Percentiles rank a stretch among this genome's conserved stretches.
phyloP scores from a whole-genome alignment of 768 basidiomycete species.

The Hygrophorus pudorinus region DNA sequence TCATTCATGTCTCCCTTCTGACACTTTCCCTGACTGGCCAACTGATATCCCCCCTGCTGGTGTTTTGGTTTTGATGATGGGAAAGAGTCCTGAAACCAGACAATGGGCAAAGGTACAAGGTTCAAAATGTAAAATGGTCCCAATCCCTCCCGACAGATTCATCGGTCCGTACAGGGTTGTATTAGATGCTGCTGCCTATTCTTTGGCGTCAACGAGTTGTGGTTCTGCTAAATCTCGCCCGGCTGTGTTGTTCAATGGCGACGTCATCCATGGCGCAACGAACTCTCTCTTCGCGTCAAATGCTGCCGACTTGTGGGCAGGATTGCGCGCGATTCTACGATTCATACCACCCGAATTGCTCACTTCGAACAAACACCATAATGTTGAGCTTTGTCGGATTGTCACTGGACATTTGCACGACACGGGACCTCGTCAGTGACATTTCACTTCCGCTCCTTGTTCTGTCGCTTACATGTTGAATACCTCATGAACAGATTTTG shows the following conservation, averaged over 20 bases:
- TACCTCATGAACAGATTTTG: slow-evolving; percentile 40
- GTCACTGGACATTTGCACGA: slow-evolving; percentile 54
- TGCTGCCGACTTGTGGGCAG: slow-evolving; percentile 42
- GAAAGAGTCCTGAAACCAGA: slow-evolving; percentile 38
- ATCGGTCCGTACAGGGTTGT: slow-evolving; percentile 35
- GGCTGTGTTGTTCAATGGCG: not conserved
- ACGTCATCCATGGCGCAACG: not conserved
- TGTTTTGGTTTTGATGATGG: slow-evolving; percentile 47
- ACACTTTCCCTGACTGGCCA: slow-evolving; percentile 40
- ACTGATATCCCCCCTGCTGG: slow-evolving; percentile 48
- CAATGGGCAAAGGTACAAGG: slow-evolving; percentile 49
- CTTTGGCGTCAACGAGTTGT: slow-evolving; percentile 14
- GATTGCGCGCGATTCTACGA: slow-evolving; percentile 33
- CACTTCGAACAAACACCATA: slow-evolving; percentile 21
- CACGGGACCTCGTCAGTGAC: slow-evolving; percentile 45
- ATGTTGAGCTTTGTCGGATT: slow-evolving; percentile 38
- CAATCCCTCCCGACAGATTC: slow-evolving; percentile 42
- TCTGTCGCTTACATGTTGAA: slow-evolving; percentile 6
- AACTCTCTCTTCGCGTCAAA: slow-evolving; percentile 25
- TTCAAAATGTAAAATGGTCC: slow-evolving; percentile 24
- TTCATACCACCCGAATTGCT: slow-evolving; percentile 39
- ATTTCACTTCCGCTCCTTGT: slow-evolving; percentile 4
- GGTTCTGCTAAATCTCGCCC: not conserved
- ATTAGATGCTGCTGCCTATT: slow-evolving; percentile 28
- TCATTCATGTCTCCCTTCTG: slow-evolving; percentile 25